Base-by-base conservation (phyloP, 345 rosid species). In the Kandelia obovata region DNA sequence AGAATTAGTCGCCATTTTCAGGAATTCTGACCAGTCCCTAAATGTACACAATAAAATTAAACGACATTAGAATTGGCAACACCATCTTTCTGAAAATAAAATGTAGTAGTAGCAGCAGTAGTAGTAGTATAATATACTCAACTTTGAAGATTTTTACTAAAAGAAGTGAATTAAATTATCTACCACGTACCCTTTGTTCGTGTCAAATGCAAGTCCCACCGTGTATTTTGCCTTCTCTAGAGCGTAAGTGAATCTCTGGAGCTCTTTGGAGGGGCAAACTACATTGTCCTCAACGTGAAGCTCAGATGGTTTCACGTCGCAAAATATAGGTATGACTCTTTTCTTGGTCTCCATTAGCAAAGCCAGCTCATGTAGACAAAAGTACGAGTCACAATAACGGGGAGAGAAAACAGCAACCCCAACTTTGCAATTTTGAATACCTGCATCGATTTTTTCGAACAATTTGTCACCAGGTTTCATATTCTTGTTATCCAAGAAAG, bases 1-100 rank as follows among this genome's bases (percentile, higher is more conserved):
- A 7, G 96, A 97, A 63, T 87, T 87, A 13, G 95, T 80, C 2
- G 98, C 86, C 46, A 39, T 76, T n/a, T 52, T 74, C 68, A 94
- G 73, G 76, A 94, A 86, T 58, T 89, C 66, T 43, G 98, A 86
- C 98, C 98, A 94, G 64, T 94, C 88, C 82, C 98, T 94, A 20
- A 10, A 47, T 26, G 19, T 15, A 34, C 15, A 27, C 23, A 21
- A 32, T 28, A 1, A 34, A 35, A 32, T 56, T 46, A 57, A 62
- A 23, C 11, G 25, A 21, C 30, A 9, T 55, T 2, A 43, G 58
- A 27, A 23, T 21, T 59, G 13, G 4, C 11, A 67, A 25, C 17
- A 57, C 46, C 27, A 35, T 20, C 2, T 5, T 26, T 27, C 7
- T 19, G 9, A 64, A 7, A 23, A n/a, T 34, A 32, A 32, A 32